phyloP scores from a whole-genome alignment of 352 stramenopile species.

The Globisporangium orthogonon region DNA sequence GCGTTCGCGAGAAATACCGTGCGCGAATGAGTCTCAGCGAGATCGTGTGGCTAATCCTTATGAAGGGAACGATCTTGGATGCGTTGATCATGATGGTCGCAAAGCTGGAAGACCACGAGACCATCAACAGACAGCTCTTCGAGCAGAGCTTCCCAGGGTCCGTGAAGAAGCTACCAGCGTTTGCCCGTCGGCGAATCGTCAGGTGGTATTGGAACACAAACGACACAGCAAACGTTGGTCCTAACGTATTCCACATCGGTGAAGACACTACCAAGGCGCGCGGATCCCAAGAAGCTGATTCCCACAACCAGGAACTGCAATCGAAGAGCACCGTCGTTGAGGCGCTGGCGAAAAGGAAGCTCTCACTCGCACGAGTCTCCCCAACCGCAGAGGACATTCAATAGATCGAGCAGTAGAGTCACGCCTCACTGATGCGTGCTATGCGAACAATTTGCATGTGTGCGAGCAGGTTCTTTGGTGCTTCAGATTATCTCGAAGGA shows the following conservation, averaged over 20 bases:
- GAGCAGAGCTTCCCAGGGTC: constrained; percentile 23
- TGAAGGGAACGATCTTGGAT: constrained; percentile 44
- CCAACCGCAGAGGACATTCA: neutral
- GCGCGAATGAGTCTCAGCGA: constrained; percentile 31
- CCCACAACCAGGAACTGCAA: neutral
- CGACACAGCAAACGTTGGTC: constrained; percentile 2
- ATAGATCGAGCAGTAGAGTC: neutral
- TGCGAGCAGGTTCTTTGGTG: constrained; percentile 35
- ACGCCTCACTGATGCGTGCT: too few species aligned
- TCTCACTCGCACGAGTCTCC: too few species aligned
- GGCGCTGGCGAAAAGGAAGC: neutral
- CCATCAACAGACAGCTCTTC: constrained; percentile 30
- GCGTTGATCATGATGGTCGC: constrained; percentile 38
- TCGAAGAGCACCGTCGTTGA: neutral
- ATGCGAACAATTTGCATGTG: neutral
- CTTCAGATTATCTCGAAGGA: constrained; percentile 49
- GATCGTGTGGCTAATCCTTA: constrained; percentile 26
- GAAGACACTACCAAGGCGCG: too few species aligned
- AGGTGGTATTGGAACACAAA: constrained; percentile 12
- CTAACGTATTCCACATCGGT: neutral
- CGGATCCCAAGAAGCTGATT: too few species aligned
- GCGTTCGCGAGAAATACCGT: constrained; percentile 38
- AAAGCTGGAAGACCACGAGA: constrained; percentile 27
- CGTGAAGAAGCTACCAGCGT: neutral
- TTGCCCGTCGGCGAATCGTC: constrained; percentile 2